Percentiles rank a stretch among this genome's conserved stretches.
Evolutionary conservation across 192 early-diverging fungal genomes (phyloP).

Genomic region (Backusella tuberculispora): DNA sequence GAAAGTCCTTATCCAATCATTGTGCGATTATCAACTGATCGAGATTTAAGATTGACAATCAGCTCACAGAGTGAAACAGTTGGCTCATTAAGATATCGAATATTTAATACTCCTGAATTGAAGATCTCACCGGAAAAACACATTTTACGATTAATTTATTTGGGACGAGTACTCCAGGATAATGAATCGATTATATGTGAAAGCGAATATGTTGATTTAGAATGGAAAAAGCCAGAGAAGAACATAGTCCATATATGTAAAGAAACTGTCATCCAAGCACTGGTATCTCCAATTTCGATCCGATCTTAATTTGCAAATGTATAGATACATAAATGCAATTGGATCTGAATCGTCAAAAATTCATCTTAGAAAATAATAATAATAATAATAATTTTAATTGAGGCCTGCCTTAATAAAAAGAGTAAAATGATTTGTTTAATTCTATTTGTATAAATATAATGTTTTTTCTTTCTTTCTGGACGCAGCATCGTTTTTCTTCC

Average conservation of each 20-base stretch:
- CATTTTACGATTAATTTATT: conserved; percentile 50
- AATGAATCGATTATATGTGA: conserved; percentile 12
- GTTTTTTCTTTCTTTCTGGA: no score
- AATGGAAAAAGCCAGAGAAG: background rate
- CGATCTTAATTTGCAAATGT: background rate
- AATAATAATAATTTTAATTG: background rate
- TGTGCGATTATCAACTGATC: conserved; percentile 43
- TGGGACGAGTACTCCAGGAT: conserved; percentile 51
- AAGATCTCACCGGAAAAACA: conserved; percentile 21
- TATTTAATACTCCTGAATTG: conserved; percentile 29
- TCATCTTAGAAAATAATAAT: background rate
- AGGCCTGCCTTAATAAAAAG: background rate
- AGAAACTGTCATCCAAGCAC: background rate
- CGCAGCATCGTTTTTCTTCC: no score
- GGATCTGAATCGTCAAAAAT: background rate
- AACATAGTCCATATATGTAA: background rate
- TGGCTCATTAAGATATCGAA: conserved; percentile 31
- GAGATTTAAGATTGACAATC: conserved; percentile 28
- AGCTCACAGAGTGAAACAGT: conserved; percentile 35
- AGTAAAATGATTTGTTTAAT: background rate
- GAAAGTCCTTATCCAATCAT: conserved; percentile 17
- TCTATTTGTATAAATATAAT: no score
- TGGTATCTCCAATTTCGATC: background rate
- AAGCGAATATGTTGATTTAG: background rate
- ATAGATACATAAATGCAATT: background rate